Base-by-base conservation (phyloP, 1,139 yeast genomes). In the Chernovozyma sophiae-reginae region DNA sequence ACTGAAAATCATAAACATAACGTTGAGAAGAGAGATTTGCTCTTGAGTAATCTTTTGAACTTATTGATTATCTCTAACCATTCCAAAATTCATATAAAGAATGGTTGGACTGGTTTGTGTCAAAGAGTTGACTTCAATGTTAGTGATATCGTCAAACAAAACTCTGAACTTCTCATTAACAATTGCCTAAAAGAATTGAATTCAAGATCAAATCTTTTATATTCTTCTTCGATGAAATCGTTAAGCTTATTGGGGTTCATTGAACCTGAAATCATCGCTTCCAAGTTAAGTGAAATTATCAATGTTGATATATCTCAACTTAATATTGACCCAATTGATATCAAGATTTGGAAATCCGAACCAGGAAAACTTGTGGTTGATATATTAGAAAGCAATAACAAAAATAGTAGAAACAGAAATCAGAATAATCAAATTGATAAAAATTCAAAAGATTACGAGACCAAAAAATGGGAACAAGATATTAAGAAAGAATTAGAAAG, bases 391-490 rank as follows among this genome's bases (percentile, higher is more conserved):
- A 66, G 65, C 18, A 53, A 63, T 12, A 63, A 61, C 36, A 62
- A 62, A 32, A 65, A 68, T 34, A 23, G 25, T n/a, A 12, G 29
- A 14, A 26, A 26, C 29, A 26, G 11, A 14, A 65, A 70, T 48
- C 55, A 51, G 1, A 6, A 26, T 26, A 65, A 70, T 49, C 55
- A 51, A 2, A 59, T 58, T 22, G 68, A 66, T 42, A 86, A 84
- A 51, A 86, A 86, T 53, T 62, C 84, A 3, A 86, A 79, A 52
- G 96, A 89, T 51, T 86, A 86, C 53, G 95, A 86, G 49, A 85
- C 89, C 13, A 69, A 77, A 44, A 81, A 86, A 52, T 92, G 98
- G 97, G 98, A 92, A 56, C 90, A 83, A 50, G 75, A 76, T 36
- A 74, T 92, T 33, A 77, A 90, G 49, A 79, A 79, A 46, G 92